These are phyloP conservation scores for Alisma plantagoaquatica DNA, from an alignment of 106 monocot species.

Conservation along the genomic window DNA sequence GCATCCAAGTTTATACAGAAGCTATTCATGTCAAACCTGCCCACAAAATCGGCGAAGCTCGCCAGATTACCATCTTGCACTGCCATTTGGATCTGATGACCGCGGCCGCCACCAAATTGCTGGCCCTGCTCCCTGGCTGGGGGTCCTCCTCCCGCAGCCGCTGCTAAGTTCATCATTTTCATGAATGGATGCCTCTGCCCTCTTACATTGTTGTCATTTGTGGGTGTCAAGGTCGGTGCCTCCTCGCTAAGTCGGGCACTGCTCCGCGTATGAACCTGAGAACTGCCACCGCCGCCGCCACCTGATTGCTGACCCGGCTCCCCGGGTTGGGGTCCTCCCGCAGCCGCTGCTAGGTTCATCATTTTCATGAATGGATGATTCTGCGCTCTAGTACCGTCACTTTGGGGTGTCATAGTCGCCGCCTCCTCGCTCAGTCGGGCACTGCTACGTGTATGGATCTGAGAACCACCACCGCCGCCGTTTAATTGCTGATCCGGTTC, in stretches of 20 bases:
- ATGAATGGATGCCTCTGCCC: background rate
- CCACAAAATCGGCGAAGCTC: constrained; percentile 26
- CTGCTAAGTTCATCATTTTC: constrained; percentile 1
- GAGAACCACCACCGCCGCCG: too few relatives aligned
- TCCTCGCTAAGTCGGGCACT: background rate
- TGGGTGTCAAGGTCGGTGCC: background rate
- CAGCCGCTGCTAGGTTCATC: background rate
- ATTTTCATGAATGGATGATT: background rate
- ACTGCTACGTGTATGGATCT: too few relatives aligned
- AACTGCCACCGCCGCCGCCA: constrained; percentile 8
- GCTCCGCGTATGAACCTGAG: constrained; percentile 12
- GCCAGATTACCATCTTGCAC: constrained; percentile 15
- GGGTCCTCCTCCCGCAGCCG: background rate
- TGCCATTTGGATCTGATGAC: too few relatives aligned
- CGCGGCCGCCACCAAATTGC: background rate
- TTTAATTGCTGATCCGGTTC: too few relatives aligned
- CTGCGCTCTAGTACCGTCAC: background rate
- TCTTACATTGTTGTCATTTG: background rate
- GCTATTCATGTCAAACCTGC: too few relatives aligned
- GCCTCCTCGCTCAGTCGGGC: background rate
- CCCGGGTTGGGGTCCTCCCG: background rate
- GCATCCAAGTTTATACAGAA: too few relatives aligned
- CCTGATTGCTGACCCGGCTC: background rate
- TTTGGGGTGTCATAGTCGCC: background rate
- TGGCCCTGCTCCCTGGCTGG: background rate